A percentile compares a stretch with the other conserved stretches of the same genome.
These are phyloP conservation scores for Pyricularia sp. DNA, from an alignment of 2,329 filamentous ascomycete species.

Conservation along the genomic window DNA sequence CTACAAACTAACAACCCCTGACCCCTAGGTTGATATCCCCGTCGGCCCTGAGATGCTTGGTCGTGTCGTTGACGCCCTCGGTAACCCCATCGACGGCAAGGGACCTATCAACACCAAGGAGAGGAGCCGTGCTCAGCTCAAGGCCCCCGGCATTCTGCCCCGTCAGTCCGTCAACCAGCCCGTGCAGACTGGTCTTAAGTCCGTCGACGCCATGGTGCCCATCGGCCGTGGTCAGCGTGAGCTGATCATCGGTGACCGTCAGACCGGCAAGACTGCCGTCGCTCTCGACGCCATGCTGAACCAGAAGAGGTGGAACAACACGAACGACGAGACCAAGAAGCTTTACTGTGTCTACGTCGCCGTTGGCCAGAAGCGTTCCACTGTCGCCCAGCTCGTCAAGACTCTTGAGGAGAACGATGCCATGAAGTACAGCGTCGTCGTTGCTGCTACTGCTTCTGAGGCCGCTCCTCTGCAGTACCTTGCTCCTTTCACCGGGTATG, in stretches of 20 bases:
- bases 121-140: slow-evolving; percentile 94
- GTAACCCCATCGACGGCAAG: slow-evolving; percentile 99
- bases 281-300: slow-evolving; percentile 97
- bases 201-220: slow-evolving; percentile 98
- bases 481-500: slow-evolving; percentile 73
- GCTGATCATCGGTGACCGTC: slow-evolving; percentile 99
- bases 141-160: slow-evolving; percentile 97
- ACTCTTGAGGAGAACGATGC: slow-evolving; percentile 99
- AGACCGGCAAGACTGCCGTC: slow-evolving; percentile 99
- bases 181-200: slow-evolving; percentile 99
- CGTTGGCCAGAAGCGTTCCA: slow-evolving; percentile 98
- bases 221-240: slow-evolving; percentile 99
- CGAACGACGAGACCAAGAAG: slow-evolving; percentile 88
- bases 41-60: slow-evolving; percentile 89
- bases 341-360: slow-evolving; percentile 99
- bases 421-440: slow-evolving; percentile 94
- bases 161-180: slow-evolving; percentile 96
- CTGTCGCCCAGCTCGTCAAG: slow-evolving; percentile 98
- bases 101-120: slow-evolving; percentile 87
- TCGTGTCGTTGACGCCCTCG: slow-evolving; percentile 96
- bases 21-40: slow-evolving; percentile 80
- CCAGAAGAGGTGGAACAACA: slow-evolving; percentile 96
- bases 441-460: slow-evolving; percentile 95
- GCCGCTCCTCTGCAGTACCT: slow-evolving; percentile 91
- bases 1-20: slow-evolving; percentile 14